Conservation (phyloP, 306 rosid species). For the Herpetospermum pedunculosum region DNA sequence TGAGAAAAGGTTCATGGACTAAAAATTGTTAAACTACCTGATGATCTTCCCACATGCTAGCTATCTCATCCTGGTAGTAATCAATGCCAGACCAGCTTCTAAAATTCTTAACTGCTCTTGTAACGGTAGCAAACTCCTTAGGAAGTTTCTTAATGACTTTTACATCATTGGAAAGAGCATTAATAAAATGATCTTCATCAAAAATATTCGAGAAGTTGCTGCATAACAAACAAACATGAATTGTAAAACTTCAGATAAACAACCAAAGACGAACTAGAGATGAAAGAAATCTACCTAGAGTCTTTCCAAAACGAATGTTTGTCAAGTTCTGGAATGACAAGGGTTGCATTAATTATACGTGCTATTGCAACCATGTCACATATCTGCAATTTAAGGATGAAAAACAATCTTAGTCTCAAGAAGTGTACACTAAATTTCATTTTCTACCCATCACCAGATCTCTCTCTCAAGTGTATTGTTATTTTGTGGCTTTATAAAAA, state of each 20-base stretch:
- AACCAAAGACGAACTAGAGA: constrained; percentile 3
- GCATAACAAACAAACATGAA: constrained; percentile 21
- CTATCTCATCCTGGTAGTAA: constrained; percentile 76
- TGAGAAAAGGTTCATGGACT: constrained; percentile 1
- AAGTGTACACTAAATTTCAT: background rate
- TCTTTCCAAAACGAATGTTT: constrained; percentile 84
- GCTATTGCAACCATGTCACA: constrained; percentile 98
- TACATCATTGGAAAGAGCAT: constrained; percentile 67
- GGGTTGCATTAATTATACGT: constrained; percentile 83
- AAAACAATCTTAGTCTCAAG: constrained; percentile 15
- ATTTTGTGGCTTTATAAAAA: background rate
- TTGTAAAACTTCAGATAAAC: constrained; percentile 7
- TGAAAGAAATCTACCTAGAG: constrained; percentile 42
- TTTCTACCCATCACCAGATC: background rate
- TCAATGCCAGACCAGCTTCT: constrained; percentile 89
- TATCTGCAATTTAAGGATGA: constrained; percentile 45
- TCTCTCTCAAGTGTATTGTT: background rate
- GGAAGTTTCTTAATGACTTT: constrained; percentile 70
- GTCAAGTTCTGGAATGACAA: constrained; percentile 90
- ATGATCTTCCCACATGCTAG: constrained; percentile 52
- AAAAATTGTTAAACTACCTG: constrained; percentile 32
- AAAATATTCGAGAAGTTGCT: constrained; percentile 84
- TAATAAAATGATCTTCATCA: constrained; percentile 66
- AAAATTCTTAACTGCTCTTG: constrained; percentile 52
- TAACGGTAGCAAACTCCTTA: constrained; percentile 26